phyloP scores from a whole-genome alignment of 2,329 filamentous ascomycete genomes.

The Cladosporium sp. region DNA sequence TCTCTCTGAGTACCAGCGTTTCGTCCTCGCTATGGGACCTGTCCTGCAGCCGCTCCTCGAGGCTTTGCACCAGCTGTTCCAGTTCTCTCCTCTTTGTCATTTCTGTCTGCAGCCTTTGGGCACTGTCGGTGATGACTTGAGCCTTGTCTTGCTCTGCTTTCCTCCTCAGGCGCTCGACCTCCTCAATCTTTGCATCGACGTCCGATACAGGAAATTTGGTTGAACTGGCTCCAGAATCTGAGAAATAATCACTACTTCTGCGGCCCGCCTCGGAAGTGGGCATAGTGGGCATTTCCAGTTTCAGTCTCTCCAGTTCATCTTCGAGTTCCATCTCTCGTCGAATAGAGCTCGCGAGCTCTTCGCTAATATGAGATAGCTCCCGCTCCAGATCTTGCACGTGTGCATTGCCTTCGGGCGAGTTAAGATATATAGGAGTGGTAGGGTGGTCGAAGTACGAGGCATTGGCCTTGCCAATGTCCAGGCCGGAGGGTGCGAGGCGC shows the following conservation, averaged over 20 bases:
- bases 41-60: slow-evolving; percentile 76
- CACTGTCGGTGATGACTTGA: slow-evolving; percentile 79
- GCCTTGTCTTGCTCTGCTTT: slow-evolving; percentile 90
- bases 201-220: slow-evolving; percentile 71
- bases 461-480: slow-evolving; percentile 57
- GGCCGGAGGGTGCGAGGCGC: slow-evolving; percentile 47
- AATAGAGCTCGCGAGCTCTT: slow-evolving; percentile 89
- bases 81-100: slow-evolving; percentile 72
- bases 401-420: slow-evolving; percentile 40
- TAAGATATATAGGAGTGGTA: slow-evolving; percentile 47
- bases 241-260: slow-evolving; percentile 96
- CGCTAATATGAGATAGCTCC: slow-evolving; percentile 89
- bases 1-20: slow-evolving; percentile 50
- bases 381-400: slow-evolving; percentile 89
- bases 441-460: slow-evolving; percentile 50
- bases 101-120: slow-evolving; percentile 85
- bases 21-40: slow-evolving; percentile 42
- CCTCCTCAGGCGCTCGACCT: slow-evolving; percentile 80
- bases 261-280: slow-evolving; percentile 56
- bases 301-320: slow-evolving; percentile 85
- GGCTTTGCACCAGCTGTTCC: slow-evolving; percentile 78
- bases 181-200: slow-evolving; percentile 59
- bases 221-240: slow-evolving; percentile 89
- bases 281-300: slow-evolving; percentile 68
- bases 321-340: slow-evolving; percentile 94